These are phyloP conservation scores for Asparagopsis taxiformis DNA, from an alignment of 31 red algal species.

Conservation along the genomic window DNA sequence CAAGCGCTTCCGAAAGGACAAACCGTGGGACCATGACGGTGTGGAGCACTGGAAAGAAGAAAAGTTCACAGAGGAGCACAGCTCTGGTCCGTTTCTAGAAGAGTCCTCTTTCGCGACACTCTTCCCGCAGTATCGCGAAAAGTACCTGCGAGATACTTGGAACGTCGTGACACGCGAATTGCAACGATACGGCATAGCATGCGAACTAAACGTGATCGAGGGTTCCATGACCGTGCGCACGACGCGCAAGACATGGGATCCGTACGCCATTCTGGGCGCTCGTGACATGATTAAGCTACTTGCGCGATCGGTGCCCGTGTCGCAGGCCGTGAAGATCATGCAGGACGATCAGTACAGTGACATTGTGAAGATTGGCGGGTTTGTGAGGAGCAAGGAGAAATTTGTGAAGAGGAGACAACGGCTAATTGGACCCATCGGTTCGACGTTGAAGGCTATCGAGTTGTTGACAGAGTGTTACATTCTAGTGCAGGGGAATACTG, in stretches of 20 bases:
- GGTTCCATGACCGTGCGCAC: slow-evolving; percentile 91
- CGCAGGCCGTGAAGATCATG: slow-evolving; percentile 84
- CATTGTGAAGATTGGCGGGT: slow-evolving; percentile 79
- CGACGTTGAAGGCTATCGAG: slow-evolving; percentile 94
- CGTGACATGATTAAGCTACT: slow-evolving; percentile 92
- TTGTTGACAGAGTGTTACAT: slow-evolving; percentile 96
- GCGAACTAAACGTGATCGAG: slow-evolving; percentile 82
- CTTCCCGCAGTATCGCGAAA: slow-evolving; percentile 92
- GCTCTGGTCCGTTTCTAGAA: slow-evolving; percentile 80
- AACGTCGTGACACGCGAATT: slow-evolving; percentile 64
- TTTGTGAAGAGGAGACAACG: slow-evolving; percentile 90
- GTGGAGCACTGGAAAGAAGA: slow-evolving; percentile 96
- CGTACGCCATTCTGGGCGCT: slow-evolving; percentile 82
- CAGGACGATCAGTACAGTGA: slow-evolving; percentile 77
- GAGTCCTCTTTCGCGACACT: slow-evolving; percentile 91
- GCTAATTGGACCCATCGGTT: slow-evolving; percentile 88
- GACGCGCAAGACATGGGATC: slow-evolving; percentile 83
- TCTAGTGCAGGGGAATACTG: slow-evolving; percentile 94
- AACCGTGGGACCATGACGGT: slow-evolving; percentile 93
- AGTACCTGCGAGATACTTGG: slow-evolving; percentile 89
- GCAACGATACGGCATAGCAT: slow-evolving; percentile 47
- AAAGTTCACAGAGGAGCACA: slow-evolving; percentile 61
- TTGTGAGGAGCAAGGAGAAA: slow-evolving; percentile 77
- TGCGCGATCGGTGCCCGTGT: slow-evolving; percentile 84
- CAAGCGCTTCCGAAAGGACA: slow-evolving; percentile 73